Base-by-base conservation (phyloP, 192 early-diverging fungal species). In the Entophlyctis luteolus region DNA sequence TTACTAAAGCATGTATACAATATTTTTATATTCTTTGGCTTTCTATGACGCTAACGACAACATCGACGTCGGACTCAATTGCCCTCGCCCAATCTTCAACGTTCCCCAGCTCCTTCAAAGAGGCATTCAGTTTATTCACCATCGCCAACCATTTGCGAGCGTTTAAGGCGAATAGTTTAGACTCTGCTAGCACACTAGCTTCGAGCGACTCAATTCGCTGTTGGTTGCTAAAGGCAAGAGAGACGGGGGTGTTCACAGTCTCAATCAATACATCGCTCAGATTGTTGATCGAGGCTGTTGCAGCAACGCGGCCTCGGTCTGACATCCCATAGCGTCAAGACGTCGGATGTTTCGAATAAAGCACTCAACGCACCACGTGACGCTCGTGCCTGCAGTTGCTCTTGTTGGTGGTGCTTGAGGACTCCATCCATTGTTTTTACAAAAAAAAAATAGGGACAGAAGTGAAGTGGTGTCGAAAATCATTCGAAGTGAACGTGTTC, bases 41-140 rank as follows among this genome's bases (percentile, higher is more conserved):
- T 1, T 25, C 50, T 12, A 53, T 20, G 1, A 63, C 60, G 1
- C n/a, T 33, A 2, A 37, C 60, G 1, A 63, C 47, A 16, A 49
- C 28, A 1, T 6, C 25, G 87, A 93, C 89, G 68, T 95, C 93
- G 62, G 78, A 75, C 36, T 93, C 91, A 32, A 95, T 92, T 18
- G 89, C 86, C 27, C 84, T 73, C 0, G 88, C 89, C 93, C 93
- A 95, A 70, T 90, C 89, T 46, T 88, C 78, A 20, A 93, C 88
- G 68, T 93, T 90, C 22, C 93, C 93, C 14, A 95, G 79, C 67
- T 95, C 90, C 85, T 95, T 95, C 4, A 93, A 74, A 22, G 91
- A 79, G 0, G 73, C 76, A 67, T 87, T 91, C 65, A 93, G 90
- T 59, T 87, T 78, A 34, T 87, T 84, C 0, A 93, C 83, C 38